Conservation (phyloP, 2,329 filamentous ascomycete species). For the Ilyonectria sp. region DNA sequence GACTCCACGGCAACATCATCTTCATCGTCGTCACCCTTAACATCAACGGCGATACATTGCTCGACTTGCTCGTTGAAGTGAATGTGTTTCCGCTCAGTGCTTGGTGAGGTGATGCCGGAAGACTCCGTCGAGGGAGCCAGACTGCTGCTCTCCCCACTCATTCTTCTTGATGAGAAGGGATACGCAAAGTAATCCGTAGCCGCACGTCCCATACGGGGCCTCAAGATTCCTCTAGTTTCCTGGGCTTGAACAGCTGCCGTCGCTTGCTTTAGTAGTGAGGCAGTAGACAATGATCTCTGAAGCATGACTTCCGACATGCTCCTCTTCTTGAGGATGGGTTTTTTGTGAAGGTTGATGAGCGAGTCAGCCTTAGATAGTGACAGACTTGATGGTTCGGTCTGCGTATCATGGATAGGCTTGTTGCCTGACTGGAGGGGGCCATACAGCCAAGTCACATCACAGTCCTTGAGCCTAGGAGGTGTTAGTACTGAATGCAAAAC, state of each 20-base stretch:
- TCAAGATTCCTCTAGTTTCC: slow-evolving; percentile 69
- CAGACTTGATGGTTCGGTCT: slow-evolving; percentile 59
- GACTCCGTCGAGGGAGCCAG: slow-evolving; percentile 77
- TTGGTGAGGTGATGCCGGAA: slow-evolving; percentile 77
- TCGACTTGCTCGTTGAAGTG: slow-evolving; percentile 97
- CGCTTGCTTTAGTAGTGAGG: slow-evolving; percentile 90
- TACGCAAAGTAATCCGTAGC: slow-evolving; percentile 79
- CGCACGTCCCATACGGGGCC: slow-evolving; percentile 73
- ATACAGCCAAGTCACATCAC: slow-evolving; percentile 97
- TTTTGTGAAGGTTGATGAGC: slow-evolving; percentile 77
- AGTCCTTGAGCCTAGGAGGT: slow-evolving; percentile 87
- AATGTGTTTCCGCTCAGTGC: slow-evolving; percentile 85
- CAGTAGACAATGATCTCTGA: slow-evolving; percentile 88
- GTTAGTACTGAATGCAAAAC: slow-evolving; percentile 49
- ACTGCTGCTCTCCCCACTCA: slow-evolving; percentile 73
- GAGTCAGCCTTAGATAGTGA: slow-evolving; percentile 71
- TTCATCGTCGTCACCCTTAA: slow-evolving; percentile 83
- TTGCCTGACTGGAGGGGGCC: slow-evolving; percentile 87
- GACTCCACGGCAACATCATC: slow-evolving; percentile 78
- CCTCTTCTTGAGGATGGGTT: slow-evolving; percentile 95
- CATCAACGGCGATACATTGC: slow-evolving; percentile 94
- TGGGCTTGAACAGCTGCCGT: slow-evolving; percentile 89
- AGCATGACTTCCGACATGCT: slow-evolving; percentile 97
- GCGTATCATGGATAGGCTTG: slow-evolving; percentile 66
- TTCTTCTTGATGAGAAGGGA: slow-evolving; percentile 73